Evolutionary conservation across 345 rosid genomes (phyloP).

Genomic region (Anastatica hierochuntica): DNA sequence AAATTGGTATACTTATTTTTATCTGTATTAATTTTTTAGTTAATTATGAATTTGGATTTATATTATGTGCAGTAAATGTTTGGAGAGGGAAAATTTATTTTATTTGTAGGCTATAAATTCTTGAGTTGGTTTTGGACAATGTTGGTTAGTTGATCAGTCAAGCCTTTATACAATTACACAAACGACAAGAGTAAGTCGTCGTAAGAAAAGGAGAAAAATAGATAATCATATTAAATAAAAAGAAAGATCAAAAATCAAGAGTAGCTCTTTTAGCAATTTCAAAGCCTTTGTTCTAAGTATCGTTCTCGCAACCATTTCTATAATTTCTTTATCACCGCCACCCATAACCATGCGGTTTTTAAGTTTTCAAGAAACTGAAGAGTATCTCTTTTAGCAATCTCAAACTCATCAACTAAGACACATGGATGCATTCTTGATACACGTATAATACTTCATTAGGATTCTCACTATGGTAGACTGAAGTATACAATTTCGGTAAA

Average conservation of each 20-base stretch:
- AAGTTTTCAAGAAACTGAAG: conserved; percentile 87
- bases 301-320: conserved; percentile 96
- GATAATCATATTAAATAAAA: neutral
- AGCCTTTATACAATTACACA: conserved; percentile 64
- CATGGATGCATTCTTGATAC: conserved; percentile 93
- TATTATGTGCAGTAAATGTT: no score
- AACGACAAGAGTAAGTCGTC: neutral
- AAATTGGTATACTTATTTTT: no score
- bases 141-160: conserved; percentile 93
- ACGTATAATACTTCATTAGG: neutral
- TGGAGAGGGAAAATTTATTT: no score
- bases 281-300: conserved; percentile 91
- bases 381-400: conserved; percentile 90
- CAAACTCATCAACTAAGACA: conserved; percentile 95
- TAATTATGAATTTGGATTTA: no score
- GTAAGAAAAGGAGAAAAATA: neutral
- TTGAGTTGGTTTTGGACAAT: no score
- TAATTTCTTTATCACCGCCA: conserved; percentile 79
- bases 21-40: no score
- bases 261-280: no score
- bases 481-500: no score
- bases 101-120: no score
- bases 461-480: no score
- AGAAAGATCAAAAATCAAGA: neutral
- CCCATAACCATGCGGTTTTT: conserved; percentile 96